Base-by-base conservation (phyloP, 352 stramenopile genomes). In the Globisporangium barbulae region DNA sequence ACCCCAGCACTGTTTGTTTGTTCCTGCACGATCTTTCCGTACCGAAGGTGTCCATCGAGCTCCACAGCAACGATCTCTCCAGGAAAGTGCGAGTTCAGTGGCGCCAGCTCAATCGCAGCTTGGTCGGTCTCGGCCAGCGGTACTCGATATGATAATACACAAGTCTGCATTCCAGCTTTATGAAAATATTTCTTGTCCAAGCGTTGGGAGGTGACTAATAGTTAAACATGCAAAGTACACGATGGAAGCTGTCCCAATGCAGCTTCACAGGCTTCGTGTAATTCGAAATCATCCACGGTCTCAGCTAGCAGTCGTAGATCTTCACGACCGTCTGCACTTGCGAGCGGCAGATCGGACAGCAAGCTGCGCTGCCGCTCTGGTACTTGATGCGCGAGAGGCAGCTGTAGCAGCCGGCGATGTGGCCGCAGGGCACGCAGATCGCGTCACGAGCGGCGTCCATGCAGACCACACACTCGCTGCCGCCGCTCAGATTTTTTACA, bases 31-130 rank as follows among this genome's bases (percentile, higher is more conserved):
- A 93, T 78, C 42, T 88, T 90, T 5, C 50, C 77, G 41, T 92
- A 94, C n/a, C 69, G 74, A 10, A 91, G 61, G 5, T 59, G 61
- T n/a, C 77, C 73, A 47, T 76, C 71, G 12, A 72, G 35, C 52
- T 88, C 77, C 9, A 93, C 67, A 1, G 81, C 86, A 2, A 94
- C 76, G 15, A 91, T 70, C 59, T 94, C 86, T 55, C 84, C 84
- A 9, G 79, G 57, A 31, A 86, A 70, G 59, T 85, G 89, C n/a
- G 83, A 85, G 9, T 82, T 71, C 45, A 94, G 61, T 5, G 86
- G 86, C 33, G 79, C 61, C 30, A 94, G 42, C 44, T 92, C 85
- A 4, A 92, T 71, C 30, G 64, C 70, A 3, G 47, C 57, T 28
- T 66, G 64, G 61, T 94, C 85, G 13, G 55, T 55, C 5, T 86